These are phyloP conservation scores for Cercospora nicotianae DNA, from an alignment of 2,329 filamentous ascomycete genomes.

Conservation along the genomic window DNA sequence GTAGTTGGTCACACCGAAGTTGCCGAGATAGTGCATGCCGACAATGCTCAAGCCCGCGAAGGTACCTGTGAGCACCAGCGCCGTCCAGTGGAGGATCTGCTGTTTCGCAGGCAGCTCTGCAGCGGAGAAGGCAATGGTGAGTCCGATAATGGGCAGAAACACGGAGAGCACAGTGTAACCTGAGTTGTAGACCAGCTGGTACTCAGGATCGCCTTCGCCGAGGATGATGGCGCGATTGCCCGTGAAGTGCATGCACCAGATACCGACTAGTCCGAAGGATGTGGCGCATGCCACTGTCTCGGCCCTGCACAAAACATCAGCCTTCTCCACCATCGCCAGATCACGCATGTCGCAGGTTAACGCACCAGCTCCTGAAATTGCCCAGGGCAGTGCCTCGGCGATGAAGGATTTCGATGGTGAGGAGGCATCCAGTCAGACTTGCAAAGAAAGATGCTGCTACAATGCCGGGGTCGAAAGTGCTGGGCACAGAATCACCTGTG, in stretches of 20 bases:
- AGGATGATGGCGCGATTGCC: conserved; percentile 78
- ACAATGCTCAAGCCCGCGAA: conserved; percentile 74
- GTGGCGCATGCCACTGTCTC: conserved; percentile 46
- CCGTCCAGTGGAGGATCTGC: conserved; percentile 34
- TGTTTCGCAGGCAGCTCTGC: conserved; percentile 52
- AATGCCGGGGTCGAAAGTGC: conserved; percentile 56
- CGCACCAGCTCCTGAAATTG: conserved; percentile 37
- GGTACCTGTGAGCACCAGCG: conserved; percentile 59
- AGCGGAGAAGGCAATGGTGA: conserved; percentile 70
- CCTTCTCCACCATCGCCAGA: conserved; percentile 7
- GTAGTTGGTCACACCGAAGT: conserved; percentile 79
- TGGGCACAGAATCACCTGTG: conserved; percentile 33
- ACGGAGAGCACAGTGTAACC: conserved; percentile 75
- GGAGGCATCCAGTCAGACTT: conserved; percentile 73
- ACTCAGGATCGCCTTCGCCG: conserved; percentile 56
- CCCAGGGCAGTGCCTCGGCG: conserved; percentile 44
- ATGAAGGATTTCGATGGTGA: conserved; percentile 80
- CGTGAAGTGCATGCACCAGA: conserved; percentile 71
- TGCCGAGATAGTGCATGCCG: conserved; percentile 87
- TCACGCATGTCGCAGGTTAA: not conserved
- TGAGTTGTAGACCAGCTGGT: conserved; percentile 72
- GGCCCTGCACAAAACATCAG: conserved; percentile 36
- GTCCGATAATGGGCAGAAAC: conserved; percentile 73
- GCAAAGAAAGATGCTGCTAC: conserved; percentile 67
- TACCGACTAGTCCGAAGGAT: conserved; percentile 51